Evolutionary conservation across 352 stramenopile species (phyloP).

Genomic region (Globisporangium cylindrosporum): DNA sequence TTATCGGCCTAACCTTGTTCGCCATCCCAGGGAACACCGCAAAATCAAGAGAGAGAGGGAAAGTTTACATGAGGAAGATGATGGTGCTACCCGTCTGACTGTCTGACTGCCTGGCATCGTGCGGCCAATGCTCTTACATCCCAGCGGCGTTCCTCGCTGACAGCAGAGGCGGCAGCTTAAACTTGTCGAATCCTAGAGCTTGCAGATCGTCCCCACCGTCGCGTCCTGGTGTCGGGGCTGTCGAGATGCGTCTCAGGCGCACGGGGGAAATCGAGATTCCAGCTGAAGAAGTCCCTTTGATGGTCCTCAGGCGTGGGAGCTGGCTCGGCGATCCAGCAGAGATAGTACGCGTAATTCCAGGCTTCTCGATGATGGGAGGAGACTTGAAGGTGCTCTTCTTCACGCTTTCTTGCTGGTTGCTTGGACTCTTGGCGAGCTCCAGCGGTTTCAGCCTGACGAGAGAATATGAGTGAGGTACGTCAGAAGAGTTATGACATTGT

Average conservation of each 20-base stretch:
- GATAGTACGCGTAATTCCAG: constrained; percentile 17
- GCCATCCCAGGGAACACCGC: background rate
- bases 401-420: constrained; percentile 12
- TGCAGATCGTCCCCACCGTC: background rate
- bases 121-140: background rate
- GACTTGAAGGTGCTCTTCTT: constrained; percentile 2
- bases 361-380: background rate
- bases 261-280: constrained; percentile 33
- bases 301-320: constrained; percentile 22
- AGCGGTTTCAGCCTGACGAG: constrained; percentile 39
- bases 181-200: constrained; percentile 12
- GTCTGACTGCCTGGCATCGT: background rate
- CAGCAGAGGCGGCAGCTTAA: constrained; percentile 40
- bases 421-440: constrained; percentile 19
- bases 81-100: background rate
- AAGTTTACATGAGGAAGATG: constrained; percentile 4
- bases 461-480: background rate
- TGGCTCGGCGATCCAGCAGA: constrained; percentile 25
- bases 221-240: constrained; percentile 24
- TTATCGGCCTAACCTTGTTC: constrained; percentile 3
- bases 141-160: constrained; percentile 1
- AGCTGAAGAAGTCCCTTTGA: constrained; percentile 14
- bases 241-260: constrained; percentile 40
- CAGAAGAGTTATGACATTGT: background rate
- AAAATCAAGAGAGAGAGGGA: constrained; percentile 2